Percentiles rank a stretch among this genome's conserved stretches.
Conservation (phyloP, 1,139 yeast genomes). For the Protomyces inundatus region DNA sequence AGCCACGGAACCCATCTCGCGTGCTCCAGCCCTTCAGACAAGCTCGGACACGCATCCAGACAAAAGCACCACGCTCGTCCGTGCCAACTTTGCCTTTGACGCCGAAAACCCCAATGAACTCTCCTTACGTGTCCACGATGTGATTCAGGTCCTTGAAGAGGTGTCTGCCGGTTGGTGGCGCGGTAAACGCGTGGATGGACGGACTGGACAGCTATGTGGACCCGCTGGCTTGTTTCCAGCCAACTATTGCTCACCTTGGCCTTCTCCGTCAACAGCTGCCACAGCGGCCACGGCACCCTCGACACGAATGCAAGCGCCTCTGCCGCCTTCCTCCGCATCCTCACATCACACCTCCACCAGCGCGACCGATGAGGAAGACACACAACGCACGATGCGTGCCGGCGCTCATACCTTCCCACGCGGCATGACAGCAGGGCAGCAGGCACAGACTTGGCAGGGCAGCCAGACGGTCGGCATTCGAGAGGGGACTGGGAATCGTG, state of each 20-base stretch:
- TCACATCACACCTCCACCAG: too few relatives aligned
- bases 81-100: slow-evolving; percentile 31
- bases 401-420: background rate
- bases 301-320: background rate
- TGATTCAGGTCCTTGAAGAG: slow-evolving; percentile 31
- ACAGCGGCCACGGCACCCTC: background rate
- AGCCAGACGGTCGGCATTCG: background rate
- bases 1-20: background rate
- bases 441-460: too few relatives aligned
- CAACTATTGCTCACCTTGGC: slow-evolving; percentile 28
- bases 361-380: background rate
- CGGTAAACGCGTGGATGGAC: slow-evolving; percentile 29
- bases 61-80: slow-evolving; percentile 26
- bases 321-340: background rate
- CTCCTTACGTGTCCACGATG: slow-evolving; percentile 31
- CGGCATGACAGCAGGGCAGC: background rate
- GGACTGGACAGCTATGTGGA: background rate
- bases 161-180: slow-evolving; percentile 34
- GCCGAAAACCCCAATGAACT: slow-evolving; percentile 32
- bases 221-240: slow-evolving; percentile 31
- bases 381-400: background rate
- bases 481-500: background rate
- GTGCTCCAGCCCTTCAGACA: slow-evolving; percentile 26
- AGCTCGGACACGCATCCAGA: slow-evolving; percentile 12
- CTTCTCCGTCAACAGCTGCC: slow-evolving; percentile 2